Base-by-base conservation (phyloP, 1,284 basidiomycete genomes). In the Leccinum subrobustum region DNA sequence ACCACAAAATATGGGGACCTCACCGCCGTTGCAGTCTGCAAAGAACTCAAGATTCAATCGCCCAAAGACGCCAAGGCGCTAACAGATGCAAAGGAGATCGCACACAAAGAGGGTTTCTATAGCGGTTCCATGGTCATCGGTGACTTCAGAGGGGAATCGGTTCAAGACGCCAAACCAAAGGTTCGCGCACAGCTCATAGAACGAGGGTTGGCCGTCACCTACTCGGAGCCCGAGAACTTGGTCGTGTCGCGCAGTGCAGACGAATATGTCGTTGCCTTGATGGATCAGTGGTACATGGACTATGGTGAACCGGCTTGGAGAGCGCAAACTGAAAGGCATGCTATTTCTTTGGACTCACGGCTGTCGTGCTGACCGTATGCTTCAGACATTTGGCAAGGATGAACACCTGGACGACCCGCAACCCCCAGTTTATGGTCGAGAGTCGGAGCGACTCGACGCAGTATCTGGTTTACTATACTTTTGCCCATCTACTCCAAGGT, bases 281-380 rank as follows among this genome's bases (percentile, higher is more conserved):
- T 95, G 85, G 97, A 99, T 75, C 97, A 99, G 77, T 99, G 96
- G 96, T 99, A 98, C 78, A 80, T 99, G 74, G 95, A 99, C 27
- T 29, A 29, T 29, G 27, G 27, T 8, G 27, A 29, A 29, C 27
- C 78, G 3, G 75, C 76, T 44, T 99, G 97, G 97, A 92, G 90
- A 76, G 86, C 83, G n/a, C 83, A 92, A 70, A 88, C 95, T 7
- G 91, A 95, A 75, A 88, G 84, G 93, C 93, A 70, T 63, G 87
- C 80, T 89, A n/a, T 69, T 66, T 79, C 16, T 27, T 14, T 55
- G 14, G 12, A 33, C 4, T 62, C 14, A 14, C n/a, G 4, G 20
- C 42, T 39, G 52, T 52, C 18, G 20, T n/a, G 35, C 25, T 60
- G 37, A 52, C n/a, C 4, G 55, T 50, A 14, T 44, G 35, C 35